A percentile compares a stretch with the other conserved stretches of the same genome.
These are phyloP conservation scores for Pichia kluyveri DNA, from an alignment of 805 yeast genomes.

Conservation along the genomic window DNA sequence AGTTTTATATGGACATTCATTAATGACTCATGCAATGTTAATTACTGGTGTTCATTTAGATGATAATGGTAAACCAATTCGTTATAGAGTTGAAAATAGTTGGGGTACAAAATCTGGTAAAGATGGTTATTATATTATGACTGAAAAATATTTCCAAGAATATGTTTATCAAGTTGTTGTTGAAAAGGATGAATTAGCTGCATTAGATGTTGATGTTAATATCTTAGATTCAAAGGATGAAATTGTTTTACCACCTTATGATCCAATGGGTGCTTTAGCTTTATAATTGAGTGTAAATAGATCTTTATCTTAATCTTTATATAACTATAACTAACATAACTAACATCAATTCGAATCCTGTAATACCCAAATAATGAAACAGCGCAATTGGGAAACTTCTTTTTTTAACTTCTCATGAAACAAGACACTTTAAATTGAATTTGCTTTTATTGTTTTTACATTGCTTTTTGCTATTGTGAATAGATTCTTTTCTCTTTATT, in stretches of 20 bases:
- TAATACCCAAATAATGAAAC: too few species aligned
- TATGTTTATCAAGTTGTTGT: slow-evolving; percentile 67
- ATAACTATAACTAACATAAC: too few species aligned
- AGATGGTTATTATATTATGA: slow-evolving; percentile 63
- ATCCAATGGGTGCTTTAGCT: slow-evolving; percentile 74
- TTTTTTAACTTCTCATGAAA: too few species aligned
- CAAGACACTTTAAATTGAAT: too few species aligned
- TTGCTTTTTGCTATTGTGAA: too few species aligned
- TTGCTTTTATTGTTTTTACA: too few species aligned
- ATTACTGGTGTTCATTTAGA: slow-evolving; percentile 76
- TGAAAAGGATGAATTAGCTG: slow-evolving; percentile 34
- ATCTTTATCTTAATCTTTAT: too few species aligned
- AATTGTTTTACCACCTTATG: slow-evolving; percentile 63
- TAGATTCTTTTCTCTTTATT: too few species aligned
- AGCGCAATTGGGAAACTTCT: too few species aligned
- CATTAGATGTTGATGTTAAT: slow-evolving; percentile 11
- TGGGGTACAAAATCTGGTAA: slow-evolving; percentile 66
- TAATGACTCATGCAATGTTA: slow-evolving; percentile 89
- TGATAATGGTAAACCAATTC: slow-evolving; percentile 46
- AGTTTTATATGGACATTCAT: slow-evolving; percentile 58
- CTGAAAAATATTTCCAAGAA: slow-evolving; percentile 66
- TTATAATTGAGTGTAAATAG: too few species aligned
- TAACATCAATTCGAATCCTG: not conserved
- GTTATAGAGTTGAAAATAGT: slow-evolving; percentile 71
- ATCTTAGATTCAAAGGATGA: slow-evolving; percentile 36